Conservation (phyloP, 2,329 filamentous ascomycete genomes). For the Akanthomyces lecanii region DNA sequence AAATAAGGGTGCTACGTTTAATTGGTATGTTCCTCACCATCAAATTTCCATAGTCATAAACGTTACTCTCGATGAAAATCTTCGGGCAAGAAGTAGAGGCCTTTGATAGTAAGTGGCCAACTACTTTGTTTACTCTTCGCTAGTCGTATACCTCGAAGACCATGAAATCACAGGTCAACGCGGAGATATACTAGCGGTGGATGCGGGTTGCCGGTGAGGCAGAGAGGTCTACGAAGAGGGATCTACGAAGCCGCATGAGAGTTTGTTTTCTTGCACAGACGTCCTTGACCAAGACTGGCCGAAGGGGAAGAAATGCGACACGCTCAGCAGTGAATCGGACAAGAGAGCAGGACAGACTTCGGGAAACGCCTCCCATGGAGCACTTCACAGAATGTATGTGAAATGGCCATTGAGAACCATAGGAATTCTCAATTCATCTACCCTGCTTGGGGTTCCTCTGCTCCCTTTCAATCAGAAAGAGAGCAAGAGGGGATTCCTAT, state of each 20-base stretch:
- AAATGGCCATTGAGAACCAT: constrained; percentile 68
- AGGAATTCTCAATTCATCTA: constrained; percentile 40
- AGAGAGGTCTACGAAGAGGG: neutral
- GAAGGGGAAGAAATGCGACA: constrained; percentile 16
- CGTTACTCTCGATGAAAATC: constrained; percentile 63
- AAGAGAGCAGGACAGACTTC: constrained; percentile 45
- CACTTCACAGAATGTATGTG: constrained; percentile 62
- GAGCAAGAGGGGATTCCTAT: neutral
- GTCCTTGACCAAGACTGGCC: constrained; percentile 15
- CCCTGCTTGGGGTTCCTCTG: constrained; percentile 25
- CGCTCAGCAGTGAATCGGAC: constrained; percentile 11
- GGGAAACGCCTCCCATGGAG: constrained; percentile 72
- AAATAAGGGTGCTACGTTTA: neutral
- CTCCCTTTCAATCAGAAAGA: neutral
- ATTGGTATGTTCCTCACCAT: constrained; percentile 69
- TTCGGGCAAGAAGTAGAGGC: constrained; percentile 67
- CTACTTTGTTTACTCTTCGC: constrained; percentile 68
- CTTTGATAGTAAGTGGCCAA: constrained; percentile 44
- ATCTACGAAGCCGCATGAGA: neutral
- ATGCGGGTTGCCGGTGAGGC: neutral
- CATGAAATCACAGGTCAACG: constrained; percentile 64
- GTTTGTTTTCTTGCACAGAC: neutral
- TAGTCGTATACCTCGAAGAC: constrained; percentile 90
- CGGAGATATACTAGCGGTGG: constrained; percentile 82
- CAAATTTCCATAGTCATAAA: constrained; percentile 73